Conservation (phyloP, 1,284 basidiomycete genomes). For the Exobasidium cylindrosporum region DNA sequence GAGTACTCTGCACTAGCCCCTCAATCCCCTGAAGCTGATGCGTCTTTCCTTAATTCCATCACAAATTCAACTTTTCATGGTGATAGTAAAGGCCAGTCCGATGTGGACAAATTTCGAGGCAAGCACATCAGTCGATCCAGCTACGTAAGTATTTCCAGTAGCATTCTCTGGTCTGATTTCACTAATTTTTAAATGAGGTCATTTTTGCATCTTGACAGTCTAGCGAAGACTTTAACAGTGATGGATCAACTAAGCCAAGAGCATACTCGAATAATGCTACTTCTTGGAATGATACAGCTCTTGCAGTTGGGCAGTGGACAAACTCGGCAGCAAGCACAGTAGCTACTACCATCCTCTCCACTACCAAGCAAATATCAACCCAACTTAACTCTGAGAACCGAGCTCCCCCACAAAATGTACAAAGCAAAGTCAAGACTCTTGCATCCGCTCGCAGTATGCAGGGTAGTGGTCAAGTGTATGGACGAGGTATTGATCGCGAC, state of each 20-base stretch:
- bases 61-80: no score
- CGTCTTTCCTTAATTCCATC: not conserved
- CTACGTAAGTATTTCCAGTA: not conserved
- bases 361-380: not conserved
- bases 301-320: not conserved
- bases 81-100: not conserved
- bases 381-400: not conserved
- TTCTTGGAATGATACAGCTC: not conserved
- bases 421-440: not conserved
- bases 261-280: not conserved
- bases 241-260: not conserved
- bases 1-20: not conserved
- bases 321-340: not conserved
- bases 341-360: not conserved
- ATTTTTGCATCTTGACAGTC: not conserved
- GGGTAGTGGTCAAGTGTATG: not conserved
- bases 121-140: not conserved
- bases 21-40: constrained; percentile 6
- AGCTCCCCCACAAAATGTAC: not conserved
- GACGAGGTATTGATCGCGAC: not conserved
- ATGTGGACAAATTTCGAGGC: no score
- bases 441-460: not conserved
- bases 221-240: not conserved
- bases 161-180: not conserved
- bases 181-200: no score